Percentiles rank a stretch among this genome's conserved stretches.
Evolutionary conservation across 306 rosid species (phyloP).

Genomic region (Quercus gilva): DNA sequence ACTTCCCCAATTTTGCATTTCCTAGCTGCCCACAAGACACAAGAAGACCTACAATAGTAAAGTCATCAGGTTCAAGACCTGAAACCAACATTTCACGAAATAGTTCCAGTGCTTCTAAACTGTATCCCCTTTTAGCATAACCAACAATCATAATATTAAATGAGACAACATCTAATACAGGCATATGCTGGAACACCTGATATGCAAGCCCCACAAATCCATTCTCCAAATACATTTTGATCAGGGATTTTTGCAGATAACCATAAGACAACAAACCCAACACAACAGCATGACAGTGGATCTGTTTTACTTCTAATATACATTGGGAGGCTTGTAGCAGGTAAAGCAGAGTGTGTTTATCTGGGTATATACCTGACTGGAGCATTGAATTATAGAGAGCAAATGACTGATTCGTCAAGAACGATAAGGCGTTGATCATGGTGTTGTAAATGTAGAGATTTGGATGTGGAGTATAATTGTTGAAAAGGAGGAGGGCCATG

Average conservation of each 20-base stretch:
- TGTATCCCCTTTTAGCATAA: constrained; percentile 38
- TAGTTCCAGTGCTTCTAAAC: constrained; percentile 31
- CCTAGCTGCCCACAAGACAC: constrained; percentile 41
- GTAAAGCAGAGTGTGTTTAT: constrained; percentile 43
- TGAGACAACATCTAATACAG: constrained; percentile 34
- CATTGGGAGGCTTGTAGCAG: constrained; percentile 34
- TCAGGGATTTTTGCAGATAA: constrained; percentile 46
- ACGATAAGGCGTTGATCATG: constrained; percentile 48
- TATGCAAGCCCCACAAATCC: constrained; percentile 34
- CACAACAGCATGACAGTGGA: constrained; percentile 50
- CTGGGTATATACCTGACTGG: constrained; percentile 32
- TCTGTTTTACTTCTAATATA: constrained; percentile 38
- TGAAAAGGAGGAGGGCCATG: constrained; percentile 45
- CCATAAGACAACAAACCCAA: constrained; percentile 36
- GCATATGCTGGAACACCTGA: constrained; percentile 32
- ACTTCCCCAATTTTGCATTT: constrained; percentile 43
- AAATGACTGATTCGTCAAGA: constrained; percentile 33
- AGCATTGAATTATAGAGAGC: constrained; percentile 41
- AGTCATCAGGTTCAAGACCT: constrained; percentile 44
- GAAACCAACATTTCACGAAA: constrained; percentile 38
- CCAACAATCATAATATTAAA: constrained; percentile 48
- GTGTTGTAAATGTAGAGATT: constrained; percentile 54
- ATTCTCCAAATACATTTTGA: constrained; percentile 35
- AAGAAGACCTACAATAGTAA: constrained; percentile 47
- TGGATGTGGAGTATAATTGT: constrained; percentile 49